Percentiles rank a stretch among this genome's conserved stretches.
Evolutionary conservation across 2,329 filamentous ascomycete genomes (phyloP).

Genomic region (Achaetomium macrosporum): DNA sequence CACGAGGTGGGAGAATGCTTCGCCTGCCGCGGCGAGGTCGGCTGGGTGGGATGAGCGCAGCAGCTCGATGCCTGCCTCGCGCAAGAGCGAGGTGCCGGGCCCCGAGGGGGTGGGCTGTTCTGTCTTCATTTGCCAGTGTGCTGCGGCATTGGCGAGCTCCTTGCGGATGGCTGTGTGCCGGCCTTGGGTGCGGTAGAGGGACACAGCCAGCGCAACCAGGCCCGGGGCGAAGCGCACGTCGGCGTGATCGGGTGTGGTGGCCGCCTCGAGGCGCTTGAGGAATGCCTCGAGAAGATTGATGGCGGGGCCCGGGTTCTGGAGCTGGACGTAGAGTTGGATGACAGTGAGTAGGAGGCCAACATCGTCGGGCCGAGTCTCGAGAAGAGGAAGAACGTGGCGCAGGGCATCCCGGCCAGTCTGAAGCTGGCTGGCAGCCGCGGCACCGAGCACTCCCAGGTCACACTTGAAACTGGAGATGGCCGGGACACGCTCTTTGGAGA

Average conservation of each 20-base stretch:
- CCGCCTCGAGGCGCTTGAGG: conserved; percentile 63
- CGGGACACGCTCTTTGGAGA: conserved; percentile 29
- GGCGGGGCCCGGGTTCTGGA: conserved; percentile 66
- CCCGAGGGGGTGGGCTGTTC: conserved; percentile 13
- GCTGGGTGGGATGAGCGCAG: conserved; percentile 65
- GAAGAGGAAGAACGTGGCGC: conserved; percentile 60
- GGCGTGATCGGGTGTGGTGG: conserved; percentile 48
- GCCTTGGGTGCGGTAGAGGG: conserved; percentile 70
- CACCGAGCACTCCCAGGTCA: conserved; percentile 49
- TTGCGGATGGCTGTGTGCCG: conserved; percentile 65
- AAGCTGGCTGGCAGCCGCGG: conserved; percentile 65
- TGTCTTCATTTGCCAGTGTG: conserved; percentile 66
- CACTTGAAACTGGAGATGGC: conserved; percentile 23
- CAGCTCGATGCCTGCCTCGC: conserved; percentile 76
- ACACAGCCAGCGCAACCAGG: conserved; percentile 71
- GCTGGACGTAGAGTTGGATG: conserved; percentile 72
- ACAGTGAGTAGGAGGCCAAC: conserved; percentile 74
- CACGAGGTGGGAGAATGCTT: conserved; percentile 72
- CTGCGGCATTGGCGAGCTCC: conserved; percentile 72
- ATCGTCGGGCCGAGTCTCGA: conserved; percentile 71
- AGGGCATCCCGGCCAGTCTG: conserved; percentile 61
- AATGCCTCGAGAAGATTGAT: conserved; percentile 70
- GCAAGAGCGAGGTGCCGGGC: conserved; percentile 58
- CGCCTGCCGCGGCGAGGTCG: conserved; percentile 64
- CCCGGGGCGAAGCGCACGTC: conserved; percentile 79